These are phyloP conservation scores for Nissolia schottii DNA, from an alignment of 306 rosid species.

Conservation along the genomic window DNA sequence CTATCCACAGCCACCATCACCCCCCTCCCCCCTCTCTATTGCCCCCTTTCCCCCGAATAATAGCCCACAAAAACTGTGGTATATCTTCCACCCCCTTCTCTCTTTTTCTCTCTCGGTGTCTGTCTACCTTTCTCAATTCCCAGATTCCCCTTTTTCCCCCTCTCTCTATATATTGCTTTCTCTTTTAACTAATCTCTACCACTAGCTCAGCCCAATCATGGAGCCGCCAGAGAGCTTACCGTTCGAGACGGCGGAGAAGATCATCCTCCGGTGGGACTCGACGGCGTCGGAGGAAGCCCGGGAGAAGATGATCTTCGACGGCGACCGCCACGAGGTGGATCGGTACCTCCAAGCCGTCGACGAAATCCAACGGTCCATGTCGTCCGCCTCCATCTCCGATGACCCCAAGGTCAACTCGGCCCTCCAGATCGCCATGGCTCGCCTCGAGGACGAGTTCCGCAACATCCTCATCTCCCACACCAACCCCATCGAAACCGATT, in stretches of 20 bases:
- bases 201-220: conserved; percentile 17
- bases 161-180: neutral
- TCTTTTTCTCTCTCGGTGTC: neutral
- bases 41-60: neutral
- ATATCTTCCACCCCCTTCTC: neutral
- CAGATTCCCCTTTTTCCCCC: neutral
- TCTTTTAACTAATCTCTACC: neutral
- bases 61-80: conserved; percentile 8
- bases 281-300: conserved; percentile 82
- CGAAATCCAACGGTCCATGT: conserved; percentile 82
- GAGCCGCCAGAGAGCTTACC: conserved; percentile 46
- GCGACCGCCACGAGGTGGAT: conserved; percentile 69
- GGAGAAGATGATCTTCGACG: conserved; percentile 77
- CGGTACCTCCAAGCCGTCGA: conserved; percentile 86
- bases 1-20: neutral
- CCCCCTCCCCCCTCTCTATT: neutral
- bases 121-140: neutral
- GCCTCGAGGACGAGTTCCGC: conserved; percentile 93
- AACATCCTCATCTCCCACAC: conserved; percentile 74
- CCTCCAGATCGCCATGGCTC: conserved; percentile 98
- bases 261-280: conserved; percentile 90
- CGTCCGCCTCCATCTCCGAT: conserved; percentile 50
- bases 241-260: conserved; percentile 63
- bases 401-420: conserved; percentile 62
- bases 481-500: conserved; percentile 57